Conservation (phyloP, 2,329 filamentous ascomycete genomes). For the Fonsecaea pugnacius region DNA sequence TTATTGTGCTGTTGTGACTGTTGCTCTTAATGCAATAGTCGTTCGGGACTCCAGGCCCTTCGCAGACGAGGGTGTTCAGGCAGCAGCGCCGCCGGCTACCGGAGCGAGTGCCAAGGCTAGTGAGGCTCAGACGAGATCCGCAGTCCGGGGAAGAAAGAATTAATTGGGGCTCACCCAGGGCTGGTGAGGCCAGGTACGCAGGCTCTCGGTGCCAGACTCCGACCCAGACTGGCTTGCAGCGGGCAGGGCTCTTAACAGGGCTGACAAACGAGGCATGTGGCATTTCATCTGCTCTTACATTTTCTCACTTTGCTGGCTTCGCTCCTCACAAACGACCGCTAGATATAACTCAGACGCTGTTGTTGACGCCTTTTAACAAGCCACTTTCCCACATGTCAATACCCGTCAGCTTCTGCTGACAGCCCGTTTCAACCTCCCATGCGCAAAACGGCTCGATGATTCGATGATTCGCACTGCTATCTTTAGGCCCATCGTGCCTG, state of each 20-base stretch:
- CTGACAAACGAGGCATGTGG: slow-evolving; percentile 13
- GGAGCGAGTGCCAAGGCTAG: too few species aligned
- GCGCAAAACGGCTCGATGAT: slow-evolving; percentile 30
- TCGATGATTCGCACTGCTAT: slow-evolving; percentile 27
- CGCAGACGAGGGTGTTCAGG: too few species aligned
- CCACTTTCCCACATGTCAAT: neutral
- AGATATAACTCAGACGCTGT: neutral
- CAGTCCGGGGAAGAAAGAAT: too few species aligned
- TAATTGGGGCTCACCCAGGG: too few species aligned
- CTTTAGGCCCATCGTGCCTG: slow-evolving; percentile 50
- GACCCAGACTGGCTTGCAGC: neutral
- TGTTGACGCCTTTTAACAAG: neutral
- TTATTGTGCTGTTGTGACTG: too few species aligned
- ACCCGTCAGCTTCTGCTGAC: slow-evolving; percentile 17
- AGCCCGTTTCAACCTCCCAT: slow-evolving; percentile 19
- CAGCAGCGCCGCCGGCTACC: too few species aligned
- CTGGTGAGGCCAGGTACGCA: too few species aligned
- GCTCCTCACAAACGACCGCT: slow-evolving; percentile 4
- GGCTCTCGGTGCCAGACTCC: neutral
- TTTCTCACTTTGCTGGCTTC: neutral
- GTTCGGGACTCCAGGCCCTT: too few species aligned
- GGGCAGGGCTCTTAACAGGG: too few species aligned
- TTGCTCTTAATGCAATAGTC: too few species aligned
- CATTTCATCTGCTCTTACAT: slow-evolving; percentile 3
- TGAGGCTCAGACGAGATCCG: too few species aligned